Conservation (phyloP, 148 eudicot genomes). For the Polygonum aviculare region DNA sequence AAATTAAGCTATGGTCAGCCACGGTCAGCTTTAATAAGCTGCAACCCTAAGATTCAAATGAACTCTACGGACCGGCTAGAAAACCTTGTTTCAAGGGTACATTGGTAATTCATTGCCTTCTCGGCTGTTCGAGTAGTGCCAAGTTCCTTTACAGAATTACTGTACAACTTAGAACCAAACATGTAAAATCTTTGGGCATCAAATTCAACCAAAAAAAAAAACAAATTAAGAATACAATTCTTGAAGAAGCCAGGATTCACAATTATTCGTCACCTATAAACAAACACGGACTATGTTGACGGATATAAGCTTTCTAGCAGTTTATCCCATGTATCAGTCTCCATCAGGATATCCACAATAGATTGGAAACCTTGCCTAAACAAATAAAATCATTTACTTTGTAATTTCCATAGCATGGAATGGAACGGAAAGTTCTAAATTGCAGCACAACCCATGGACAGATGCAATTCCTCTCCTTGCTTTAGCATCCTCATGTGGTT, state of each 20-base stretch:
- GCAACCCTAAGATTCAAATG: too few relatives aligned
- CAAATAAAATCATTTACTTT: neutral
- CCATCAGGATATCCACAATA: neutral
- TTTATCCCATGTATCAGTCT: neutral
- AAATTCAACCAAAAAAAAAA: too few relatives aligned
- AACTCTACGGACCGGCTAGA: too few relatives aligned
- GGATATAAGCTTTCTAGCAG: neutral
- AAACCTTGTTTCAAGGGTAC: too few relatives aligned
- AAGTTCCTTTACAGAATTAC: neutral
- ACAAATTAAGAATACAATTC: neutral
- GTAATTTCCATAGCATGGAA: neutral
- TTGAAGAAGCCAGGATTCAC: neutral
- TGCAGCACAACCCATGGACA: neutral
- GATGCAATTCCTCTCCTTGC: neutral
- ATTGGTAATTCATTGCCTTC: too few relatives aligned
- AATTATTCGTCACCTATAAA: neutral
- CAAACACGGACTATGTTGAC: neutral
- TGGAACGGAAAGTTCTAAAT: neutral
- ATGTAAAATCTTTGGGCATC: neutral
- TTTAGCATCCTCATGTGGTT: slow-evolving; percentile 28
- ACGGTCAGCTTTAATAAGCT: too few relatives aligned
- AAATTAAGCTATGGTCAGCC: too few relatives aligned
- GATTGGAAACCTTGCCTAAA: neutral
- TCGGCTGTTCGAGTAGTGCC: too few relatives aligned
- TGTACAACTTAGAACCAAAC: neutral